Evolutionary conservation across 371 early-diverging fungal genomes (phyloP).

Genomic region (Blakeslea trispora): DNA sequence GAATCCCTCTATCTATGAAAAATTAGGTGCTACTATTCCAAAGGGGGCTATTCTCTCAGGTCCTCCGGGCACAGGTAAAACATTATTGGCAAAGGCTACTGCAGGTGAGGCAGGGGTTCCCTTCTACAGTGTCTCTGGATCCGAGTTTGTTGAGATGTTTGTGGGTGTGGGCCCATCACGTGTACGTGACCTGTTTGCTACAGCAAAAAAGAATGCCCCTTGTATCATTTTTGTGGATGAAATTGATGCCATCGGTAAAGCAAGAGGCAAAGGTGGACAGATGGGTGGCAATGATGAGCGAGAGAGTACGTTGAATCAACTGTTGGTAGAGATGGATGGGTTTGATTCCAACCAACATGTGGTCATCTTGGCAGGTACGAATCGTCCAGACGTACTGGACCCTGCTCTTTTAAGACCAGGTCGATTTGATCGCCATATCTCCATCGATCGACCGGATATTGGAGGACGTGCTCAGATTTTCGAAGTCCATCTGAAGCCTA

Average conservation of each 20-base stretch:
- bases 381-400: constrained; percentile 91
- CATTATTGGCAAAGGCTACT: constrained; percentile 97
- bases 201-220: constrained; percentile 96
- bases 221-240: constrained; percentile 99
- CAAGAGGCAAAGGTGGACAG: constrained; percentile 91
- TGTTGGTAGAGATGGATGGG: constrained; percentile 99
- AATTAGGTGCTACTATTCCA: constrained; percentile 99
- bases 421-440: constrained; percentile 98
- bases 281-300: constrained; percentile 94
- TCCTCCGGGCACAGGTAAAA: constrained; percentile 99
- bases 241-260: constrained; percentile 99
- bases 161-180: constrained; percentile 99
- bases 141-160: constrained; percentile 99
- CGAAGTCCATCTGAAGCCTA: constrained; percentile 93
- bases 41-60: constrained; percentile 98
- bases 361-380: constrained; percentile 95
- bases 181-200: constrained; percentile 96
- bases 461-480: constrained; percentile 94
- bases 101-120: constrained; percentile 99
- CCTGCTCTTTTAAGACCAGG: constrained; percentile 96
- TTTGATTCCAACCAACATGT: constrained; percentile 91
- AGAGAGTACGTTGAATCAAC: constrained; percentile 96
- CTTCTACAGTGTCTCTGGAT: constrained; percentile 97
- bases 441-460: constrained; percentile 96
- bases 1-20: constrained; percentile 95